Evolutionary conservation across 2,329 filamentous ascomycete species (phyloP).

Genomic region (Geosmithia flava): DNA sequence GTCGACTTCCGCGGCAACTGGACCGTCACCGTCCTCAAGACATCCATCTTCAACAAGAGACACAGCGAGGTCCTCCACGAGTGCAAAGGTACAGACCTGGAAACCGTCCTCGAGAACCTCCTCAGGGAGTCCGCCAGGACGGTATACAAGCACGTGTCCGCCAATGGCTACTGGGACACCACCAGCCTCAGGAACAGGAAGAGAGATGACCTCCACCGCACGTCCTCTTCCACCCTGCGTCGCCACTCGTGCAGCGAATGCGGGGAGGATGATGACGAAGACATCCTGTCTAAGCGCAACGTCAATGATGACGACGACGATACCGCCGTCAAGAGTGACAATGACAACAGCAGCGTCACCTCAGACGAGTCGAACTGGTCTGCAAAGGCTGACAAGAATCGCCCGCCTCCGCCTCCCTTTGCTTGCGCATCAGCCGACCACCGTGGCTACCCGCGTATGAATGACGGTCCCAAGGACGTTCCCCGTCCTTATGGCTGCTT

Average conservation of each 20-base stretch:
- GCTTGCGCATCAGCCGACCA: too few relatives aligned
- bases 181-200: background rate
- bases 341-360: background rate
- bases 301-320: background rate
- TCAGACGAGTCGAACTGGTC: background rate
- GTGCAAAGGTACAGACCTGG: background rate
- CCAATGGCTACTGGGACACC: background rate
- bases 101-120: background rate
- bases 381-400: background rate
- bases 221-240: too few relatives aligned
- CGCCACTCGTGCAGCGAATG: too few relatives aligned
- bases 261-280: too few relatives aligned
- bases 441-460: too few relatives aligned
- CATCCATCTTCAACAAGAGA: background rate
- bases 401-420: background rate
- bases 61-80: background rate
- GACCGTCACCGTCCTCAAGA: background rate
- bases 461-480: too few relatives aligned
- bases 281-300: too few relatives aligned
- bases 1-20: background rate
- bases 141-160: background rate
- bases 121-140: background rate
- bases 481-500: too few relatives aligned
- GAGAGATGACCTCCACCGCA: background rate
- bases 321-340: background rate